Evolutionary conservation across 2,329 filamentous ascomycete genomes (phyloP).

Genomic region (Cercospora zeae-maydis): DNA sequence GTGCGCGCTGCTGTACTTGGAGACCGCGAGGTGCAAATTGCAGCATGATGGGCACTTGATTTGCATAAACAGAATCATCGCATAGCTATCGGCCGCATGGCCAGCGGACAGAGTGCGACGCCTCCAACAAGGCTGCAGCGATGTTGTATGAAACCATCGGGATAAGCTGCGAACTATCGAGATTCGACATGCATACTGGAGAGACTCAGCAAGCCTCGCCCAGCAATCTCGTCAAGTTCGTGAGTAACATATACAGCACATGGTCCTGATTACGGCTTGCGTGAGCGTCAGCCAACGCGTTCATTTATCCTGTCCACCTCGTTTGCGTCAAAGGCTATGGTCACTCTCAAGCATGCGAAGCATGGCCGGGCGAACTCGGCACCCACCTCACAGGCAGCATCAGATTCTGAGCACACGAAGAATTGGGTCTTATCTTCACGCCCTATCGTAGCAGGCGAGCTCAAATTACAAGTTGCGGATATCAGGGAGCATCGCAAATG

Average conservation of each 20-base stretch:
- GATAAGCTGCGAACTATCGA: neutral
- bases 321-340: neutral
- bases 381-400: neutral
- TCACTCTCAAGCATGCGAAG: neutral
- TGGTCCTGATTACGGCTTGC: too few species aligned
- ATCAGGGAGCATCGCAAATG: neutral
- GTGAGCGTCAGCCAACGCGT: neutral
- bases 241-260: neutral
- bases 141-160: too few species aligned
- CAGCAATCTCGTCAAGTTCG: neutral
- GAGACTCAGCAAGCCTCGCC: neutral
- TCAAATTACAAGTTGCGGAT: neutral
- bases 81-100: neutral
- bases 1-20: constrained; percentile 47
- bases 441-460: neutral
- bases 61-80: neutral
- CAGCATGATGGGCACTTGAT: neutral
- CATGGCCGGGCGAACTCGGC: neutral
- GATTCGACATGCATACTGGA: too few species aligned
- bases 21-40: constrained; percentile 39
- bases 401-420: neutral
- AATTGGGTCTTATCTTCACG: neutral
- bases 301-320: neutral
- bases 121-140: too few species aligned
- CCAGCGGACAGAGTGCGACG: neutral